Conservation (phyloP, 345 rosid genomes). For the Trapa incisa region DNA sequence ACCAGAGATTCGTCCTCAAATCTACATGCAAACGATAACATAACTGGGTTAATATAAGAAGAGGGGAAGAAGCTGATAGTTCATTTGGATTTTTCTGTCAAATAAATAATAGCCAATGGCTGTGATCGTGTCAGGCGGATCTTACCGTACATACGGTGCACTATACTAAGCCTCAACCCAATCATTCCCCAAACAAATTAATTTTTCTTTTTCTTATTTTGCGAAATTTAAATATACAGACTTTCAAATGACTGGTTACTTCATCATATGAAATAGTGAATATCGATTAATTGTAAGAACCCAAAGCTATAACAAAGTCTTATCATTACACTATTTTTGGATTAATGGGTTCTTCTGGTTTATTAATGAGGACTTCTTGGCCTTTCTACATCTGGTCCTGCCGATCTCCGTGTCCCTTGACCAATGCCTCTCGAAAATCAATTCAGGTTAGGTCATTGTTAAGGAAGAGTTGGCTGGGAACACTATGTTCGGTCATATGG, state of each 20-base stretch:
- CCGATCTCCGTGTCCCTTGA: conserved; percentile 75
- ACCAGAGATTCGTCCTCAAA: not conserved
- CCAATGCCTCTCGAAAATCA: conserved; percentile 57
- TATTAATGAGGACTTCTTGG: conserved; percentile 39
- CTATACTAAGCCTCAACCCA: not conserved
- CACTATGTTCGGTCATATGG: conserved; percentile 80
- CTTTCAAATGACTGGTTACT: not conserved
- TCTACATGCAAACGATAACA: not conserved
- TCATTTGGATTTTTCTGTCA: not conserved
- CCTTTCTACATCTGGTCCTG: conserved; percentile 74
- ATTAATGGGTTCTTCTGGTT: conserved; percentile 77
- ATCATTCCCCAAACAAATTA: not conserved
- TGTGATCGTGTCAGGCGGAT: not conserved
- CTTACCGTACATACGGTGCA: not conserved
- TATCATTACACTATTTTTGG: conserved; percentile 78
- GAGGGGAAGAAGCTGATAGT: not conserved
- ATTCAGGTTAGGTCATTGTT: conserved; percentile 72
- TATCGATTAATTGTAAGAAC: not conserved
- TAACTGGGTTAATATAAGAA: not conserved
- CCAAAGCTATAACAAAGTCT: not conserved
- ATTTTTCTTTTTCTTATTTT: not conserved
- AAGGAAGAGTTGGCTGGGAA: conserved; percentile 68
- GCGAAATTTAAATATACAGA: not conserved
- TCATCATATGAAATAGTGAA: not conserved
- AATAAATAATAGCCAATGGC: not conserved